Percentiles rank a stretch among this genome's conserved stretches.
phyloP scores from a whole-genome alignment of 352 stramenopile species.

The Globisporangium nunn region DNA sequence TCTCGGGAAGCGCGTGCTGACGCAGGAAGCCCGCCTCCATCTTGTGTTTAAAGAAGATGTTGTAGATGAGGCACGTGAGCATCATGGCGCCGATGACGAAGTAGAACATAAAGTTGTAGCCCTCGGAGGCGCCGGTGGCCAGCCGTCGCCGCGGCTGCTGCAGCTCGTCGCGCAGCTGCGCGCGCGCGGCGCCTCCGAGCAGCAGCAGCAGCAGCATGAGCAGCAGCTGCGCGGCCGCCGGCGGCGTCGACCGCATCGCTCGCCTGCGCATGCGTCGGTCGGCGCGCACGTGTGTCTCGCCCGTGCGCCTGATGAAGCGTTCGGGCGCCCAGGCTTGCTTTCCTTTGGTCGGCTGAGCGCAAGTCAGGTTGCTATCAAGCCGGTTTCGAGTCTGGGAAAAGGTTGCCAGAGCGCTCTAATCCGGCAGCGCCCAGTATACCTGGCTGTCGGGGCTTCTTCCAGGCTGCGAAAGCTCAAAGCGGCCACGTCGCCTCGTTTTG shows the following conservation, averaged over 20 bases:
- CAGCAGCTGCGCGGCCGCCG: background rate
- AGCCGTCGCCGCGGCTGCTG: slow-evolving; percentile 15
- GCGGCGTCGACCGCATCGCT: background rate
- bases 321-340: background rate
- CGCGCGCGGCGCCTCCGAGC: too few species aligned
- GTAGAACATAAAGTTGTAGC: slow-evolving; percentile 89
- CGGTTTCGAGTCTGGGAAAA: background rate
- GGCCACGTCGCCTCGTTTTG: too few species aligned
- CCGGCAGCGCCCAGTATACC: too few species aligned
- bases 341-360: background rate
- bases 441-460: too few species aligned
- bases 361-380: background rate
- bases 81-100: slow-evolving; percentile 85
- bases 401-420: background rate
- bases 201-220: background rate
- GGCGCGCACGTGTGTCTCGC: too few species aligned
- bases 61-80: slow-evolving; percentile 83
- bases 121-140: slow-evolving; percentile 31
- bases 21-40: slow-evolving; percentile 67
- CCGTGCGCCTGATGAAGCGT: background rate
- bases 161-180: background rate
- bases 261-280: too few species aligned
- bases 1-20: slow-evolving; percentile 68
- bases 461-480: too few species aligned
- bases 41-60: slow-evolving; percentile 86